A percentile compares a stretch with the other conserved stretches of the same genome.
Evolutionary conservation across 2,329 filamentous ascomycete genomes (phyloP).

Genomic region (Microcera coccophila): DNA sequence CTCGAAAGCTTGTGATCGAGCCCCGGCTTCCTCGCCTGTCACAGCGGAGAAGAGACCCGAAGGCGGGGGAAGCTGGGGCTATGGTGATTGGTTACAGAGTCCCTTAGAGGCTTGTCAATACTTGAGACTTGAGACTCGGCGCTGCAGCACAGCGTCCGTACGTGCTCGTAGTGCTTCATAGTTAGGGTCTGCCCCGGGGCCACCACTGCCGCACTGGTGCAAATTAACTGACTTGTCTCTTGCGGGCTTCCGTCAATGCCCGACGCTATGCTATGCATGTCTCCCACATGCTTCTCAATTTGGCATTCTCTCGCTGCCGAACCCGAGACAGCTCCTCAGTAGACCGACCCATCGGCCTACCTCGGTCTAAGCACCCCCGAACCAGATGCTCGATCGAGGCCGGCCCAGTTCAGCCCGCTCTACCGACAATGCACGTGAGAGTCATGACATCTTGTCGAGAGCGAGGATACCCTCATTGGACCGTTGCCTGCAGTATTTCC

Average conservation of each 20-base stretch:
- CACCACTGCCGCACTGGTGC: too few relatives aligned
- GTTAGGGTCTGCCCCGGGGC: too few relatives aligned
- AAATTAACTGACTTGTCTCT: background rate
- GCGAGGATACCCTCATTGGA: background rate
- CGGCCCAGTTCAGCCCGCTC: background rate
- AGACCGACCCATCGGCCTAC: background rate
- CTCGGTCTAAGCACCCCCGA: background rate
- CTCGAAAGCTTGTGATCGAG: background rate
- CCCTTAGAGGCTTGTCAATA: background rate
- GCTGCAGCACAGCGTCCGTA: too few relatives aligned
- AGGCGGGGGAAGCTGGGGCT: slow-evolving; percentile 12
- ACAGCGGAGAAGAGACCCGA: slow-evolving; percentile 1
- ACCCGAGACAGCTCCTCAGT: background rate
- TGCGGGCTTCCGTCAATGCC: background rate
- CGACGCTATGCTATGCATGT: background rate
- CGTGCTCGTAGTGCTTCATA: too few relatives aligned
- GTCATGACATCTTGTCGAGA: background rate
- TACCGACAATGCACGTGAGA: background rate
- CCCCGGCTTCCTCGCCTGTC: background rate
- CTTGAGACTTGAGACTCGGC: too few relatives aligned
- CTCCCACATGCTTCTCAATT: background rate
- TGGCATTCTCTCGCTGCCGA: background rate
- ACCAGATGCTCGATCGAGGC: background rate
- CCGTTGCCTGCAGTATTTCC: background rate
- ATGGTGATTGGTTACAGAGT: slow-evolving; percentile 6